Evolutionary conservation across 2,329 filamentous ascomycete genomes (phyloP), one percentile per base, ranked within the genome.

Genomic region (Paecilomyces formosus): DNA sequence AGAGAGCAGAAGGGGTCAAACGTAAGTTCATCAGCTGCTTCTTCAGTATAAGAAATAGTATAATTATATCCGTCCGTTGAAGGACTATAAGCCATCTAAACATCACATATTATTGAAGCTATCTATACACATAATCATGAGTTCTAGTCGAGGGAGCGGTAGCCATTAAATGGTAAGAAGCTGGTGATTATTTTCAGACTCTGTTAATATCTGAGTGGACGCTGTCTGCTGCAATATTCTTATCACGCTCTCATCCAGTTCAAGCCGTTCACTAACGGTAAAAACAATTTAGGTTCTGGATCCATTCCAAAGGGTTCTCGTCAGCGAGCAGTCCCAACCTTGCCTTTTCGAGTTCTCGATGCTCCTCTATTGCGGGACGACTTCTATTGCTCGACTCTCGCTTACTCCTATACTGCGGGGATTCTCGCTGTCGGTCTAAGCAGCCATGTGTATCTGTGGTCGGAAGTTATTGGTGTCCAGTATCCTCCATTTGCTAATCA

Each of bases 321-420:
- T 51, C 61, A 68, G 58, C 77, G 81, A 57, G 73, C 78, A 35
- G 78, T 94, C 50, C 88, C 90, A 39, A 80, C 82, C 7, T 82
- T 88, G 18, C 90, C 92, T 4, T 95, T 95, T 76, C 89, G 89
- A 76, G 89, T 97, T 6, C 81, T 99, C 4, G 91, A 97, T 75
- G 93, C 93, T 8, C 92, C 92, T 2, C 85, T 86, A 55, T 79
- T 97, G n/a, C 86, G 91, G 58, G 92, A 97, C 67, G 93, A 99
- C 73, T 99, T 92, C 72, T 99, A 99, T 72, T 97, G 92, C 75
- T 94, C 92, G 0, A 82, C 92, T 2, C 81, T 99, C 57, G 91
- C 94, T 9, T 97, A 96, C 72, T 96, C 88, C 0, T 74, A 82
- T 49, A 88, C 84, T 7, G 83, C 85, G 55, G 84, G 88, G 56